Base-by-base conservation (phyloP, 1,284 basidiomycete genomes). In the Schizopora paradoxa region DNA sequence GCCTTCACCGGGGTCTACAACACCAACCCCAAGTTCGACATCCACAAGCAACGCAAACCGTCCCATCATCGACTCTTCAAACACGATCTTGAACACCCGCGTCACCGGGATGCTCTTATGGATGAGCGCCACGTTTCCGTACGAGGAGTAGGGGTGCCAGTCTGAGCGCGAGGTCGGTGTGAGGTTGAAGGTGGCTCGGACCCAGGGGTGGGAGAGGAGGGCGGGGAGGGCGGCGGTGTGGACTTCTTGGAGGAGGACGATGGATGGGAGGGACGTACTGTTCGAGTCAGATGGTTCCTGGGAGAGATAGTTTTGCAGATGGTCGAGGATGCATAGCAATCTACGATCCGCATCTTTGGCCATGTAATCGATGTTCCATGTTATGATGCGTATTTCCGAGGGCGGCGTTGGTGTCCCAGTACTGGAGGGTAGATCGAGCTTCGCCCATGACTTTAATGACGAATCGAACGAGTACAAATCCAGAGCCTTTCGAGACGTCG, bases 181-280 rank as follows among this genome's bases (percentile, higher is more conserved):
- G 39, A 84, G 63, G 35, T 67, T 58, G 58, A 84, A 86, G 58
- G 75, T 66, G 41, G 63, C 62, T 41, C 71, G 72, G 39, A 87
- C 69, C 85, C 84, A 87, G 37, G 64, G 60, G 58, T 79, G 65
- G 19, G 64, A 61, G 37, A 77, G 66, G 35, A 87, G 61, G 37
- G 63, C 59, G 0, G 58, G 47, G 46, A 85, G 67, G 11, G 72
- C 73, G 0, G 54, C 49, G 1, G 43, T 47, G 23, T 70, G 58
- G 25, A 87, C 73, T 59, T 87, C 85, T 59, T 87, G 84, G 51
- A 87, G 61, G 49, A 85, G 62, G 47, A 87, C 69, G 40, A 73
- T 70, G 54, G 74, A 79, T 4, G 79, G 76, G 44, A 66, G 66
- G 0, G 76, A 76, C n/a, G 65, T 65, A n/a, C n/a, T n/a, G 42